Evolutionary conservation across 2,329 filamentous ascomycete species (phyloP).

Genomic region (Stachybotrys chlorohalonatus): DNA sequence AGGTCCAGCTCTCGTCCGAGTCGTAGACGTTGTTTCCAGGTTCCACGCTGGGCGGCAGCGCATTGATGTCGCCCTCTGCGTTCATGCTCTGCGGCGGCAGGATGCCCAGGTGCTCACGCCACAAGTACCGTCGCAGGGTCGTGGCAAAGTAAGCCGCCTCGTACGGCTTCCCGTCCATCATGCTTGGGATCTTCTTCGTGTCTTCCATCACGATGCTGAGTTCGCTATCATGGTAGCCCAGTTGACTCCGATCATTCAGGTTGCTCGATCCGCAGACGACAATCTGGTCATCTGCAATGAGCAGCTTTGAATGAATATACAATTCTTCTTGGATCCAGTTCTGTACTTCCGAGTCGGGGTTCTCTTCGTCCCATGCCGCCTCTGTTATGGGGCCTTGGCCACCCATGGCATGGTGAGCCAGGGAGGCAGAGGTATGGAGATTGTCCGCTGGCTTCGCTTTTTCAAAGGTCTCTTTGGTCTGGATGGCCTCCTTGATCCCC

Average conservation of each 20-base stretch:
- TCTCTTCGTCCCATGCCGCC: conserved; percentile 66
- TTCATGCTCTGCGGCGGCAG: conserved; percentile 65
- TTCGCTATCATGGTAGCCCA: conserved; percentile 86
- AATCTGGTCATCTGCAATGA: conserved; percentile 79
- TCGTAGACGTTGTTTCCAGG: conserved; percentile 56
- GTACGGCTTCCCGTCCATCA: conserved; percentile 71
- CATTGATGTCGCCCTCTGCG: conserved; percentile 59
- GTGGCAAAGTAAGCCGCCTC: conserved; percentile 74
- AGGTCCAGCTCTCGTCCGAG: conserved; percentile 50
- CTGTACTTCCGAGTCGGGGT: conserved; percentile 65
- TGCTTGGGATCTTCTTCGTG: conserved; percentile 57
- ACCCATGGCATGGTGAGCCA: conserved; percentile 78
- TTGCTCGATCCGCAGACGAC: conserved; percentile 84
- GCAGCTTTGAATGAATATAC: conserved; percentile 87
- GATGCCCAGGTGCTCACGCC: conserved; percentile 84
- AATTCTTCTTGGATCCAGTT: conserved; percentile 95
- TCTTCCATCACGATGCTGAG: conserved; percentile 87
- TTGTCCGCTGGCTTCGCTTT: conserved; percentile 29
- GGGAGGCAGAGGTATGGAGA: conserved; percentile 29
- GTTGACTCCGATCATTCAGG: conserved; percentile 82
- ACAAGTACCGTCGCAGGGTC: conserved; percentile 72
- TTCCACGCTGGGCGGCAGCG: conserved; percentile 58
- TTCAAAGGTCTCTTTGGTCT: conserved; percentile 46
- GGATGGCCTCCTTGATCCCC: conserved; percentile 25
- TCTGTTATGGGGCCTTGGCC: conserved; percentile 48